Evolutionary conservation across 1,284 basidiomycete genomes (phyloP).

Genomic region (Ceratobasidium sp.): DNA sequence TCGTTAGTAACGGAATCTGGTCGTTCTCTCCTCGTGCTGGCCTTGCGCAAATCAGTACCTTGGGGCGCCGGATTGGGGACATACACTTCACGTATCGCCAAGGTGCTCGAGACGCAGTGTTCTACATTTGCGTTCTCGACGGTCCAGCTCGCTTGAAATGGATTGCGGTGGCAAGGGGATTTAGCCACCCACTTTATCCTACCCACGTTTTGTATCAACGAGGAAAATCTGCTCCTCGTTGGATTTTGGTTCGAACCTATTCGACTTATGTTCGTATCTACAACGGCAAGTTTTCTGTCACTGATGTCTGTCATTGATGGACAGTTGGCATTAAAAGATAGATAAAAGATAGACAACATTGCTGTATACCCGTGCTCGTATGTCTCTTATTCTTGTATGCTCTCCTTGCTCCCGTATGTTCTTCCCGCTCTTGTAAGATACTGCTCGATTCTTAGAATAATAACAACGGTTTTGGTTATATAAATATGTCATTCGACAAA

Average conservation of each 20-base stretch:
- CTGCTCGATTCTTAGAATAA: no score
- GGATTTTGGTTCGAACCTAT: not conserved
- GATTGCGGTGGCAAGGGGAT: not conserved
- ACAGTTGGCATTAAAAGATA: no score
- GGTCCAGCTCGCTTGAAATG: not conserved
- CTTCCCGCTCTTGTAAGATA: no score
- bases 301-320: not conserved
- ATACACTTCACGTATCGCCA: not conserved
- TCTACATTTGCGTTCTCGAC: not conserved
- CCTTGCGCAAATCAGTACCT: not conserved
- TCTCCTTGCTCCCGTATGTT: not conserved
- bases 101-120: not conserved
- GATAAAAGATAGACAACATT: no score
- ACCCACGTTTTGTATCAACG: not conserved
- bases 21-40: not conserved
- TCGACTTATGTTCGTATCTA: not conserved
- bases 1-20: not conserved
- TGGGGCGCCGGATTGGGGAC: not conserved
- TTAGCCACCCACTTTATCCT: not conserved
- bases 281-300: not conserved
- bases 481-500: not conserved
- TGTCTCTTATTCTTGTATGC: not conserved
- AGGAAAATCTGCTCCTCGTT: not conserved
- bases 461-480: not conserved
- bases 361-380: not conserved